Base-by-base conservation (phyloP, 2,329 filamentous ascomycete genomes). In the Whalleya microplaca region DNA sequence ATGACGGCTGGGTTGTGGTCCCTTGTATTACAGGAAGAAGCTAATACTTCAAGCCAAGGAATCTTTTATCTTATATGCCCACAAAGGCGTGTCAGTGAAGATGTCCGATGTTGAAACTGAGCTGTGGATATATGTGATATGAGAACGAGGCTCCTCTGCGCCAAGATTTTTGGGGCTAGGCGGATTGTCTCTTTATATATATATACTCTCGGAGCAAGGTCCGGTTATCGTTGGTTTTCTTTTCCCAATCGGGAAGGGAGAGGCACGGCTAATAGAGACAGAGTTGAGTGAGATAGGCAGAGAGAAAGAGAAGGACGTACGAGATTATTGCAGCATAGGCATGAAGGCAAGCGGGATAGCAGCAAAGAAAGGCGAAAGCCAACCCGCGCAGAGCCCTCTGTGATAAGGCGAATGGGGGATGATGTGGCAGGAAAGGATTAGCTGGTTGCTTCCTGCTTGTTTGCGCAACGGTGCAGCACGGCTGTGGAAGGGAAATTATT, bases 391-490 rank as follows among this genome's bases (percentile, higher is more conserved):
- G 53, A 32, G 53, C 45, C n/a, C n/a, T 59, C 56, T 27, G 55
- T 53, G 48, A 58, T 59, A 49, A 64, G 60, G 60, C 55, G 58
- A 59, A 45, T 55, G 56, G 48, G 45, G 19, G 52, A 54, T 64
- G 67, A 70, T 69, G 68, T 70, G 68, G 64, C 69, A 66, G 66
- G 48, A 66, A 65, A 61, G 64, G 59, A 67, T 67, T 69, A 69
- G 68, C 58, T 66, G 63, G 61, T 55, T 53, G 51, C 50, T 59
- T 51, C 48, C 46, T 51, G 58, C 60, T 62, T 69, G 64, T 67
- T 69, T 71, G 67, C 68, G 64, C 69, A 65, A 69, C 61, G 60
- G 59, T 68, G 58, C 64, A 66, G 63, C 53, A 66, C 69, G 69
- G 69, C 67, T 66, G 63, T 69, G 64, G 59, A 65, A 66, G 61